Conservation (phyloP, 108 stramenopile genomes). For the Thalassiosira profunda region DNA sequence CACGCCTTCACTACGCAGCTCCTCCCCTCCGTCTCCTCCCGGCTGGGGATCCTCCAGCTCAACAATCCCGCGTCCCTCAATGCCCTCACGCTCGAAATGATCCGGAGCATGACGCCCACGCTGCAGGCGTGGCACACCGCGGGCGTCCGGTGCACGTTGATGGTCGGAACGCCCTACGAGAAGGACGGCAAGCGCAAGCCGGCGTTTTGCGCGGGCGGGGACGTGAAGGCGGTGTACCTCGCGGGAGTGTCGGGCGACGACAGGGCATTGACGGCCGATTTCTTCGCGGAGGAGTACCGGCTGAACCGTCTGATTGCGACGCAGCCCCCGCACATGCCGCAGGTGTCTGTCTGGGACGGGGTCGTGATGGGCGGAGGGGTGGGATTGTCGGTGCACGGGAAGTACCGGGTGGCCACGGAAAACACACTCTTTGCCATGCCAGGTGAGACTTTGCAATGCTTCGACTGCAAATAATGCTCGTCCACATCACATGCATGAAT, state of each 20-base stretch:
- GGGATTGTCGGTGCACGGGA: conserved; percentile 93
- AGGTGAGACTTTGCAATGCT: conserved; percentile 1
- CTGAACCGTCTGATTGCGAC: conserved; percentile 83
- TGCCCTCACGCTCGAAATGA: conserved; percentile 70
- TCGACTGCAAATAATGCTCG: too few species aligned
- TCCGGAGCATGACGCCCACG: conserved; percentile 53
- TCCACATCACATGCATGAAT: too few species aligned
- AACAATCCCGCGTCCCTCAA: conserved; percentile 77
- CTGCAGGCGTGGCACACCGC: conserved; percentile 60
- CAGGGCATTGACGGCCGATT: conserved; percentile 46
- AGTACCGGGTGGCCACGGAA: conserved; percentile 95
- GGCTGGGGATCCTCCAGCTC: conserved; percentile 67
- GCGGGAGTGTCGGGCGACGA: conserved; percentile 36
- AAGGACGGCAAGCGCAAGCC: conserved; percentile 51
- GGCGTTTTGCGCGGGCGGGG: conserved; percentile 95
- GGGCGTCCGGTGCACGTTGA: conserved; percentile 45
- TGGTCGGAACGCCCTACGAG: conserved; percentile 57
- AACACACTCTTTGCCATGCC: conserved; percentile 97
- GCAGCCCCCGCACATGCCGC: conserved; percentile 44
- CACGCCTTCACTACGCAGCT: conserved; percentile 58
- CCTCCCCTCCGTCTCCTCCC: conserved; percentile 64
- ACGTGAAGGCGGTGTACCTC: conserved; percentile 84
- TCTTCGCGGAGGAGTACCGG: conserved; percentile 93
- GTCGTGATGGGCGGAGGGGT: conserved; percentile 99
- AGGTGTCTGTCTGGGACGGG: conserved; percentile 96